These are phyloP conservation scores for Herpetospermum pedunculosum DNA, from an alignment of 306 rosid species.

Conservation along the genomic window DNA sequence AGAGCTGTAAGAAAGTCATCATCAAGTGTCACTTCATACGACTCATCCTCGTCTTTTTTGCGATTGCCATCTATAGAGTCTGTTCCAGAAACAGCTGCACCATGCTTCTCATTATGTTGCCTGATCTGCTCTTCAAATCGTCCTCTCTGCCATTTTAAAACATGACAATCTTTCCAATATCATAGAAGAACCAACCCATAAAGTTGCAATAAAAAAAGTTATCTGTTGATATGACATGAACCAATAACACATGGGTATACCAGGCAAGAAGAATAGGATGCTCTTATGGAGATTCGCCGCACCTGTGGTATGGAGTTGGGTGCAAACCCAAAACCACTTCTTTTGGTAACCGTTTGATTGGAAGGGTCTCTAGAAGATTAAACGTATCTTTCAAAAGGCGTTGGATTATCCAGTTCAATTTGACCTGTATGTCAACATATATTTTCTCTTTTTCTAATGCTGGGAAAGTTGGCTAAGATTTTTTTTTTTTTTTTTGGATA, in stretches of 20 bases:
- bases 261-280: neutral
- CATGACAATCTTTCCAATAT: neutral
- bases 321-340: neutral
- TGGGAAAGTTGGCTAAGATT: neutral
- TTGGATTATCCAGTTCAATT: neutral
- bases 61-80: slow-evolving; percentile 20
- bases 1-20: slow-evolving; percentile 88
- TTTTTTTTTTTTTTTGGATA: no score
- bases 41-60: slow-evolving; percentile 42
- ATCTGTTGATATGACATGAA: neutral
- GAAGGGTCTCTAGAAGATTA: neutral
- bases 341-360: neutral
- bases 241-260: neutral
- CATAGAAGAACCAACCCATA: neutral
- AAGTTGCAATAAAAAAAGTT: neutral
- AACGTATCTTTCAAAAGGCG: neutral
- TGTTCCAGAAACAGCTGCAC: slow-evolving; percentile 25
- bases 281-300: neutral
- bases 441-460: neutral
- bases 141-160: slow-evolving; percentile 36
- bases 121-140: slow-evolving; percentile 86
- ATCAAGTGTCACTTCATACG: slow-evolving; percentile 78
- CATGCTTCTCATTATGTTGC: slow-evolving; percentile 73
- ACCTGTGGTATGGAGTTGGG: neutral
- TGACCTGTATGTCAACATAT: neutral